Evolutionary conservation across 805 yeast genomes (phyloP).

Genomic region (Yamadazyma tumulicola): DNA sequence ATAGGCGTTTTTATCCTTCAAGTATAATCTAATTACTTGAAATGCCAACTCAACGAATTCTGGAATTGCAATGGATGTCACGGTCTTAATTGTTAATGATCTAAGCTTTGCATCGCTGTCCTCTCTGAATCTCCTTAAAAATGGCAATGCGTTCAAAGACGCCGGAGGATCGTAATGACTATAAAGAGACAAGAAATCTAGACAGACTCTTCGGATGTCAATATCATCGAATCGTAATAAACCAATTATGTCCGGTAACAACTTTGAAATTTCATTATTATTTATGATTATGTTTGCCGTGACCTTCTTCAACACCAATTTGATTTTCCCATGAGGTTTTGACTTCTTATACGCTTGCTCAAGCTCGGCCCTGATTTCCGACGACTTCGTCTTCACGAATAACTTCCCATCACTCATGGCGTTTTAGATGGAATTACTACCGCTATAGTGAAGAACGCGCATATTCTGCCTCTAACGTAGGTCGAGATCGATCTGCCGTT

Average conservation of each 20-base stretch:
- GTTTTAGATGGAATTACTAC: too few species aligned
- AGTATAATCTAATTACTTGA: slow-evolving; percentile 28
- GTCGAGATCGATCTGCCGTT: too few species aligned
- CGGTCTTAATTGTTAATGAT: slow-evolving; percentile 60
- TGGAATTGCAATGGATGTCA: slow-evolving; percentile 55
- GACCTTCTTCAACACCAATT: slow-evolving; percentile 55
- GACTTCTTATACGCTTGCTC: slow-evolving; percentile 42
- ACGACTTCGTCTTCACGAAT: slow-evolving; percentile 36
- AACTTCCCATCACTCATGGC: slow-evolving; percentile 37
- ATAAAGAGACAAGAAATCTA: slow-evolving; percentile 60
- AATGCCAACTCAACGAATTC: slow-evolving; percentile 50
- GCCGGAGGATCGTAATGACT: slow-evolving; percentile 55
- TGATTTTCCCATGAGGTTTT: slow-evolving; percentile 35
- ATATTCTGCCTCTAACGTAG: too few species aligned
- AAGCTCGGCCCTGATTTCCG: slow-evolving; percentile 39
- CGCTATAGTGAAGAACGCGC: too few species aligned
- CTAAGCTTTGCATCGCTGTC: slow-evolving; percentile 48
- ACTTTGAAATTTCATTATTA: slow-evolving; percentile 65
- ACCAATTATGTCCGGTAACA: slow-evolving; percentile 61
- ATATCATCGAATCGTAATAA: slow-evolving; percentile 56
- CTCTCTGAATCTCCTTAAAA: slow-evolving; percentile 50
- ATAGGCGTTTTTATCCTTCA: slow-evolving; percentile 49
- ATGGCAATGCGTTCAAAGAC: slow-evolving; percentile 52
- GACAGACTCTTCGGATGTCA: slow-evolving; percentile 70
- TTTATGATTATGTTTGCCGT: slow-evolving; percentile 83